A percentile compares a stretch with the other conserved stretches of the same genome.
These are phyloP conservation scores for Breynia disticha DNA, from an alignment of 441 rosid species.

Conservation along the genomic window DNA sequence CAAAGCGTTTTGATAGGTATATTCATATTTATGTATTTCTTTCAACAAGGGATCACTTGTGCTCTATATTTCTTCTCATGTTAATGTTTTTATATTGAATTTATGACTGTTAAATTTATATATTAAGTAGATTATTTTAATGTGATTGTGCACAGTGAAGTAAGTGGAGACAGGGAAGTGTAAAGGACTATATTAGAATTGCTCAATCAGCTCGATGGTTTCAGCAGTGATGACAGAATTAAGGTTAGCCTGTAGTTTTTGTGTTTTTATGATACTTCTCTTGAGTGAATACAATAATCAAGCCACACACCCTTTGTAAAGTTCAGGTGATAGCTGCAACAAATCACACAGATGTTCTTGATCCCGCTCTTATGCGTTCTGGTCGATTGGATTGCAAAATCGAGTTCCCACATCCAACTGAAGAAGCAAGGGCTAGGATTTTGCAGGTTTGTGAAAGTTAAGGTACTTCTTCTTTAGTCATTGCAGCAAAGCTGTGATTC, in stretches of 20 bases:
- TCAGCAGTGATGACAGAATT: conserved; percentile 90
- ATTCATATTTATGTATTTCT: background rate
- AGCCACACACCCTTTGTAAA: background rate
- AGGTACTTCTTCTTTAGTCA: background rate
- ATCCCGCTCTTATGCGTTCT: conserved; percentile 97
- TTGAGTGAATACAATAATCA: background rate
- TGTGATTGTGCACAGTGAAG: conserved; percentile 53
- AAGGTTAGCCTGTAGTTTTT: conserved; percentile 36
- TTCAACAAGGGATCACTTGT: no score
- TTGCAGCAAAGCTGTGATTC: background rate
- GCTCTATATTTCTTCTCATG: no score
- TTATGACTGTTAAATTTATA: no score
- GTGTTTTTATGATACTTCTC: background rate
- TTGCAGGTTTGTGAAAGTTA: conserved; percentile 43
- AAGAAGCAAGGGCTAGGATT: conserved; percentile 97
- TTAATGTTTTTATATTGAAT: no score
- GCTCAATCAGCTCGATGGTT: conserved; percentile 96
- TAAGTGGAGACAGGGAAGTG: conserved; percentile 96
- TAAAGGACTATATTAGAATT: conserved; percentile 95
- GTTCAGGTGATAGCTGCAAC: conserved; percentile 94
- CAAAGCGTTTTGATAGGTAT: conserved; percentile 94
- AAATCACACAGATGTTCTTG: conserved; percentile 90
- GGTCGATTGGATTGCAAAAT: conserved; percentile 97
- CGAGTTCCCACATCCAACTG: conserved; percentile 96
- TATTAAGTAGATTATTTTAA: background rate